Evolutionary conservation across 176 grass and related monocot genomes (phyloP).

Genomic region (Paspalum notatum): DNA sequence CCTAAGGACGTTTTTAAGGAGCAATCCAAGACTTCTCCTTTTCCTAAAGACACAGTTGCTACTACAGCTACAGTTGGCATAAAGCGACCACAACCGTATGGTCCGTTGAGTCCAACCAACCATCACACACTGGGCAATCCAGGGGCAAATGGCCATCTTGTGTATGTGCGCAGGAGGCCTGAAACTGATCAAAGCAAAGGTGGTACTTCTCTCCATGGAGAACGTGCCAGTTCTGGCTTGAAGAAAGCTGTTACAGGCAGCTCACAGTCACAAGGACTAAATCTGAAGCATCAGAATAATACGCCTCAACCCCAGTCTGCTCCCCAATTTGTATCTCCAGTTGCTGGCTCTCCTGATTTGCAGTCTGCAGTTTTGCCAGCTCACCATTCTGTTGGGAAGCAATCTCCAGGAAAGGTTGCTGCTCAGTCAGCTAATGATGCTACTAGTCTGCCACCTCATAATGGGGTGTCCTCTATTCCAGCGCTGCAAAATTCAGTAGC

Average conservation of each 20-base stretch:
- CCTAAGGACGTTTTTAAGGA: constrained; percentile 42
- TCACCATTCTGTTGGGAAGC: constrained; percentile 27
- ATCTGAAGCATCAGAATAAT: constrained; percentile 46
- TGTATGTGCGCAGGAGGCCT: constrained; percentile 84
- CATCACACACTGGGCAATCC: constrained; percentile 43
- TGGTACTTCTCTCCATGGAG: constrained; percentile 29
- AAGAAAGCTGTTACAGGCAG: constrained; percentile 38
- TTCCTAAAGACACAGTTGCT: constrained; percentile 52
- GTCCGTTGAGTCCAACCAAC: constrained; percentile 46
- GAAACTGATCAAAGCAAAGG: constrained; percentile 82
- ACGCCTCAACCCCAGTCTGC: constrained; percentile 10
- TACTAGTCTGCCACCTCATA: constrained; percentile 24
- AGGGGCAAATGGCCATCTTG: constrained; percentile 64
- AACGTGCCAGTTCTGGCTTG: constrained; percentile 41
- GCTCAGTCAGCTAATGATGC: constrained; percentile 27
- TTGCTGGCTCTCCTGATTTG: constrained; percentile 30
- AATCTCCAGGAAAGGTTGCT: constrained; percentile 38
- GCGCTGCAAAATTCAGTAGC: constrained; percentile 26
- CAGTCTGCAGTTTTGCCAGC: constrained; percentile 6
- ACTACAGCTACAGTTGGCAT: constrained; percentile 45
- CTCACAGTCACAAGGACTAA: constrained; percentile 35
- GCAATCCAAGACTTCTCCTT: constrained; percentile 33
- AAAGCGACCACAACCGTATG: constrained; percentile 64
- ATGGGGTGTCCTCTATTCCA: constrained; percentile 32
- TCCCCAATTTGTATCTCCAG: constrained; percentile 22